Evolutionary conservation across 179 eudicot genomes (phyloP), one percentile per base, ranked within the genome.

Genomic region (Corrigiola litoralis): DNA sequence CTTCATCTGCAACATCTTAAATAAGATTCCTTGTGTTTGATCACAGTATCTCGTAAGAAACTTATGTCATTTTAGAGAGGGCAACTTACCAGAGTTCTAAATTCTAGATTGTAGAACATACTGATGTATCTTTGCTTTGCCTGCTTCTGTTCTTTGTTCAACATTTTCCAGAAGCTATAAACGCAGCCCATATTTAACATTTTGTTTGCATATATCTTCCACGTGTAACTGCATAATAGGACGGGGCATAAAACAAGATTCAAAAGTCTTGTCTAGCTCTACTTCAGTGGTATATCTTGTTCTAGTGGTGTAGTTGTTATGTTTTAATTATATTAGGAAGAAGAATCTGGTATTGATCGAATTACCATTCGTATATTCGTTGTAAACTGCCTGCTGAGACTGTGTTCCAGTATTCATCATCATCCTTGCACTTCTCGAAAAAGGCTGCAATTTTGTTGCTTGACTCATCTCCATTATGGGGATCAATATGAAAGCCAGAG

Each of bases 401-500:
- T 46, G 49, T 71, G 42, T 68, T 66, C 94, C 89, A 87, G 56
- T 75, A 69, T 28, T 65, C 74, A 9, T 56, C 66, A 45, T 87
- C 84, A 37, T 75, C 77, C 17, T 73, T 66, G 77, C 84, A 77
- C 65, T 63, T 74, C 60, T 70, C 76, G 53, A 87, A 84, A 61
- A 84, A 87, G 49, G 66, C 75, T 37, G 79, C 83, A 27, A 87
- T 67, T 54, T 75, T 76, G 47, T 68, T 66, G 63, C 87, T 62
- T 4, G 85, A 69, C 47, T 80, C 85, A 60, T 87, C 85, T 50
- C 87, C 89, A 63, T 84, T 84, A 63, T 68, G 77, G 28, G 94
- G 89, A 68, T 87, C 87, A 54, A 87, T 77, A 67, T 87, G 94
- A 75, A 87, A 87, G 45, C 94, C 94, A 18, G 94, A 87, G 25